These are phyloP conservation scores for Camelina laxa DNA, from an alignment of 345 rosid genomes.

Conservation along the genomic window DNA sequence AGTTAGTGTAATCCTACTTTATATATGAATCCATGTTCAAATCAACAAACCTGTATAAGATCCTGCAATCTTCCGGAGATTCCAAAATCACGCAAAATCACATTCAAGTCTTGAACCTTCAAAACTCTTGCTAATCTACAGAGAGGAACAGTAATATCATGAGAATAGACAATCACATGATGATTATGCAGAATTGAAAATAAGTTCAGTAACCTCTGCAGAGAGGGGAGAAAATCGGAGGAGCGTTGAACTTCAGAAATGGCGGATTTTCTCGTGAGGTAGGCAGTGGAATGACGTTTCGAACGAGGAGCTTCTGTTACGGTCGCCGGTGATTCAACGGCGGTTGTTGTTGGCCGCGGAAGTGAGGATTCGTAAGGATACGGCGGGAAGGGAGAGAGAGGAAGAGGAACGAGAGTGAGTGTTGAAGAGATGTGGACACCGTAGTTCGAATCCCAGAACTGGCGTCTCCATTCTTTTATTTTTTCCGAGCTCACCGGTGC, in stretches of 20 bases:
- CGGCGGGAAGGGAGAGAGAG: constrained; percentile 21
- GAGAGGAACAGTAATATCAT: background rate
- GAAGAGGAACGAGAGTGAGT: constrained; percentile 42
- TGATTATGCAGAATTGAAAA: background rate
- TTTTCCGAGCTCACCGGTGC: background rate
- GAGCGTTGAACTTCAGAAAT: constrained; percentile 64
- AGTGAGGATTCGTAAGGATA: constrained; percentile 25
- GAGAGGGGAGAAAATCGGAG: constrained; percentile 59
- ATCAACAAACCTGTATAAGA: constrained; percentile 62
- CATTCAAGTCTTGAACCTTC: constrained; percentile 88
- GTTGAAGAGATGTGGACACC: constrained; percentile 39
- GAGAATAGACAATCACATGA: background rate
- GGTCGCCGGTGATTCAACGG: constrained; percentile 40
- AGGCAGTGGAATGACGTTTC: constrained; percentile 59
- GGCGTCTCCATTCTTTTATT: constrained; percentile 53
- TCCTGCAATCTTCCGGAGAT: constrained; percentile 63
- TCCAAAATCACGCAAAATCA: constrained; percentile 73
- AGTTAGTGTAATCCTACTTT: background rate
- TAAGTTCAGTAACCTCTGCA: constrained; percentile 49
- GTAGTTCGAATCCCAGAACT: constrained; percentile 35
- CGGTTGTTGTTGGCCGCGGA: constrained; percentile 20
- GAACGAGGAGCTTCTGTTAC: constrained; percentile 23
- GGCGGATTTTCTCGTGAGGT: constrained; percentile 70
- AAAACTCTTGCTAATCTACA: constrained; percentile 57
- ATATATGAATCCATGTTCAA: background rate